A percentile compares a stretch with the other conserved stretches of the same genome.
Conservation (phyloP, 306 rosid genomes). For the Acacia confusa region DNA sequence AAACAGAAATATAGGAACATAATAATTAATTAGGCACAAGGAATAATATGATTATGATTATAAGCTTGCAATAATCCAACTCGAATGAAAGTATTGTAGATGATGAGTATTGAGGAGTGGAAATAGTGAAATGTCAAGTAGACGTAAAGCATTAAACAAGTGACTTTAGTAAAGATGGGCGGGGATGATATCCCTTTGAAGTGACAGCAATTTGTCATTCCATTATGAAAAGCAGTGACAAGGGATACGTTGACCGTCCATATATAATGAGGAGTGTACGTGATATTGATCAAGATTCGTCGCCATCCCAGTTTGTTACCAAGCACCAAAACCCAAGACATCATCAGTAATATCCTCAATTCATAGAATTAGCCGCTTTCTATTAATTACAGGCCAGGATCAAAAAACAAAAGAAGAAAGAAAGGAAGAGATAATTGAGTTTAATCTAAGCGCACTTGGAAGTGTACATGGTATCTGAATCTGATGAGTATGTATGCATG, state of each 20-base stretch:
- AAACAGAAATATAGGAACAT: not conserved
- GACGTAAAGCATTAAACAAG: slow-evolving; percentile 43
- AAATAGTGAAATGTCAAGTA: slow-evolving; percentile 22
- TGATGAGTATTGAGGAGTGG: not conserved
- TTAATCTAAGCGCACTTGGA: not conserved
- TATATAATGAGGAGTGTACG: not conserved
- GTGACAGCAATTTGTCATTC: slow-evolving; percentile 26
- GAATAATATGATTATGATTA: not conserved
- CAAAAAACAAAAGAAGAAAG: too few relatives aligned
- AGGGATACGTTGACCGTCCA: slow-evolving; percentile 38
- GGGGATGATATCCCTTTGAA: slow-evolving; percentile 25
- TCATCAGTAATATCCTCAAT: too few relatives aligned
- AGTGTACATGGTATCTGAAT: not conserved
- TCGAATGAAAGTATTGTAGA: not conserved
- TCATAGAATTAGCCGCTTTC: not conserved
- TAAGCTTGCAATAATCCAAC: not conserved
- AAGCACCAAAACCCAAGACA: not conserved
- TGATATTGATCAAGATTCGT: slow-evolving; percentile 25
- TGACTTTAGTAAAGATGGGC: slow-evolving; percentile 30
- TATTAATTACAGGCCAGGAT: not conserved
- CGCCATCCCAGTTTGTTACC: not conserved
- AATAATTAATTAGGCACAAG: not conserved
- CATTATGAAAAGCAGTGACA: slow-evolving; percentile 15
- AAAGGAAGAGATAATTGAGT: not conserved
- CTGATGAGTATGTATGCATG: not conserved